A percentile compares a stretch with the other conserved stretches of the same genome.
Conservation (phyloP, 1,284 basidiomycete species). For the Tremellales sp. region DNA sequence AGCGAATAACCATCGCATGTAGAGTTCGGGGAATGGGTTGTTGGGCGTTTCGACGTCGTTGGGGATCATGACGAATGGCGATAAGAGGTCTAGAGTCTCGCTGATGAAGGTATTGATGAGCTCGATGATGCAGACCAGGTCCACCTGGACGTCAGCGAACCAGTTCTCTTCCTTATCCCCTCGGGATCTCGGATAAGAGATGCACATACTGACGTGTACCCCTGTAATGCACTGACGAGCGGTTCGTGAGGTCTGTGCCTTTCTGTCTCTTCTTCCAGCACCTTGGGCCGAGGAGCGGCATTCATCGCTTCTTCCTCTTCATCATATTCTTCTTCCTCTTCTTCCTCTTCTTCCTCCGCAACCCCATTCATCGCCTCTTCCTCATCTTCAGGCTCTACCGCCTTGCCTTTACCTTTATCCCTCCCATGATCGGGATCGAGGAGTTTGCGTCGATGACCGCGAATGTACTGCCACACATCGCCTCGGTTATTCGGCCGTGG, state of each 20-base stretch:
- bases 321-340: constrained; percentile 16
- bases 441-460: neutral
- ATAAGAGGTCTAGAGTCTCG: neutral
- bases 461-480: neutral
- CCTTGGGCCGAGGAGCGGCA: neutral
- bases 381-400: constrained; percentile 6
- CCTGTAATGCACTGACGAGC: constrained; percentile 25
- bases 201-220: constrained; percentile 28
- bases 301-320: constrained; percentile 14
- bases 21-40: constrained; percentile 56
- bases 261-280: constrained; percentile 8
- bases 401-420: constrained; percentile 9
- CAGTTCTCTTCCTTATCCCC: too few species aligned
- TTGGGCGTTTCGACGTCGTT: neutral
- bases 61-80: neutral
- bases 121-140: constrained; percentile 26
- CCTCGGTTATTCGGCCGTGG: neutral
- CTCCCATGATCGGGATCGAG: constrained; percentile 2
- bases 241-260: constrained; percentile 27
- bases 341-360: constrained; percentile 5
- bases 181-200: neutral
- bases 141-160: neutral
- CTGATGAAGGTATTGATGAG: constrained; percentile 9
- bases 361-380: constrained; percentile 11
- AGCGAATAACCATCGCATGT: constrained; percentile 79